Evolutionary conservation across 2,329 filamentous ascomycete species (phyloP).

Genomic region (Tolypocladium amazonense): DNA sequence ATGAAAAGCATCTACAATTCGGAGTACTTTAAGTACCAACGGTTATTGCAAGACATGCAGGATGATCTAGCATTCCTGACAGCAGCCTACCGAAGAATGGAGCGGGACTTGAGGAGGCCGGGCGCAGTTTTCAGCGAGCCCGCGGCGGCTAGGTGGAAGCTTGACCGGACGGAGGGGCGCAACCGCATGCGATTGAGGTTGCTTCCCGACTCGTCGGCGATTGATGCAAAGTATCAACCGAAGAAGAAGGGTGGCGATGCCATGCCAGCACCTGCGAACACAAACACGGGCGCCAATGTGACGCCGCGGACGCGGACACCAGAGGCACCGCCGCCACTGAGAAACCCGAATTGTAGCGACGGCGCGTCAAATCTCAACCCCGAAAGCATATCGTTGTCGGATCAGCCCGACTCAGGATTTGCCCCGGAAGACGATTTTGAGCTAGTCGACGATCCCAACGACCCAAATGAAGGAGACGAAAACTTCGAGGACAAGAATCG

Average conservation of each 20-base stretch:
- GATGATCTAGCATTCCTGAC: slow-evolving; percentile 75
- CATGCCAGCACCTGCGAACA: slow-evolving; percentile 22
- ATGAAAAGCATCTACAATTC: slow-evolving; percentile 90
- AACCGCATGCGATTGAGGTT: slow-evolving; percentile 90
- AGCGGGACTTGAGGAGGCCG: slow-evolving; percentile 65
- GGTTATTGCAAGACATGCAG: slow-evolving; percentile 83
- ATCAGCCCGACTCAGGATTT: slow-evolving; percentile 12
- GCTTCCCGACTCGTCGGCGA: slow-evolving; percentile 61
- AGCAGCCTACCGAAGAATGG: slow-evolving; percentile 66
- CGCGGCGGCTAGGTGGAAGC: slow-evolving; percentile 65
- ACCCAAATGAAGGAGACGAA: slow-evolving; percentile 61
- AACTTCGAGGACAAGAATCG: slow-evolving; percentile 96
- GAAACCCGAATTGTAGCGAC: slow-evolving; percentile 9
- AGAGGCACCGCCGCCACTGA: slow-evolving; percentile 8
- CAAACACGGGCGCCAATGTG: slow-evolving; percentile 16
- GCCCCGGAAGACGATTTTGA: slow-evolving; percentile 82
- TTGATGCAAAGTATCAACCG: slow-evolving; percentile 69
- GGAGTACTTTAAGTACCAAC: slow-evolving; percentile 84
- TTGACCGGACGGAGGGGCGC: slow-evolving; percentile 90
- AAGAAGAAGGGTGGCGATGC: slow-evolving; percentile 56
- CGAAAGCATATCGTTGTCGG: slow-evolving; percentile 12
- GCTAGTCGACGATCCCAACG: slow-evolving; percentile 85
- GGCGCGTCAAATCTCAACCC: slow-evolving; percentile 9
- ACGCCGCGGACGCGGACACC: slow-evolving; percentile 9
- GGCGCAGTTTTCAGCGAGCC: slow-evolving; percentile 69